Evolutionary conservation across 768 basidiomycete species (phyloP), one percentile per base, ranked within the genome.

Genomic region (Trametes punicea): DNA sequence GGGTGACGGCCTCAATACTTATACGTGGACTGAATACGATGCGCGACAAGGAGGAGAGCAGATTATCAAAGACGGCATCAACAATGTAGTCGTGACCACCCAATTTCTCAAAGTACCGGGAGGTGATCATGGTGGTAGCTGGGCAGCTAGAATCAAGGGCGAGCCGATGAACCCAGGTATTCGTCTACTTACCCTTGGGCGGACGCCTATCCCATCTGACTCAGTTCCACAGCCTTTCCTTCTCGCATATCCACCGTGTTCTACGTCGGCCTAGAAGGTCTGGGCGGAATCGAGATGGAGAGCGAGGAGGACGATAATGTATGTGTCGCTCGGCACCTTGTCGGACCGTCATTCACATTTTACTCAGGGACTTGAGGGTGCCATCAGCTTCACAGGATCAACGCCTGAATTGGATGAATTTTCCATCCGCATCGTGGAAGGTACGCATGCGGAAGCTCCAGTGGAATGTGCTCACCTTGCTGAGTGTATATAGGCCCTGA

Each of bases 1-100:
- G 67, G 83, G 81, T 5, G 93, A 96, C 66, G 83, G 81, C 1
- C 76, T 98, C 33, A 79, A 85, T 56, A 78, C 77, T 34, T 98
- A 97, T 71, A 87, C 89, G 20, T 98, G 90, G 87, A 88, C 88
- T 2, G 80, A 83, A 62, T 95, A 91, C 65, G 93, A 97, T 69
- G 76, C 90, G 18, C 84, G 93, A 20, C 81, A 87, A 65, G 93
- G 90, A 42, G 92, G 92, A 46, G 81, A 90, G 23, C 90, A 98
- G 71, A 82, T 92, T 50, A 74, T 98, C 46, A 80, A 84, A 55
- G 95, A 98, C 68, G 75, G 80, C 26, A 68, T 73, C 55, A 97
- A 96, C 71, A 97, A 96, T 61, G 84, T 96, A 46, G 77, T 87
- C 68, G 76, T 98, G 25, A 89, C 85, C 2, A 93, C 90, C 7